phyloP scores from a whole-genome alignment of 2,329 filamentous ascomycete genomes.

The Colletotrichum lentis region DNA sequence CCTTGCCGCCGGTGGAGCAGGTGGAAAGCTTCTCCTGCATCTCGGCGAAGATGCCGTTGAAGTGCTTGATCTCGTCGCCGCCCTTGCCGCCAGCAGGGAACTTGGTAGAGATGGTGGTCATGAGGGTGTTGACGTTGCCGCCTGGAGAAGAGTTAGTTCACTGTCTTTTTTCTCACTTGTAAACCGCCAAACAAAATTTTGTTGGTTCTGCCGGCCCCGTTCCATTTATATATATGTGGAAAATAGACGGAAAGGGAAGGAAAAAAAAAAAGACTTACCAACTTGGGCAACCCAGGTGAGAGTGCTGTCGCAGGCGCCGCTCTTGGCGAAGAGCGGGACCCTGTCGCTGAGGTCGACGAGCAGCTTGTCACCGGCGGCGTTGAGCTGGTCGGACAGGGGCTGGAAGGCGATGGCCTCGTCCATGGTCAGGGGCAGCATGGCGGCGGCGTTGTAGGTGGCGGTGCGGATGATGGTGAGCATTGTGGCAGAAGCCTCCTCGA shows the following conservation, averaged over 20 bases:
- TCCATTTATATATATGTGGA: too few species aligned
- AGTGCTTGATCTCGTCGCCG: conserved; percentile 33
- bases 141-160: not conserved
- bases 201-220: too few species aligned
- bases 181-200: accelerated
- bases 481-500: conserved; percentile 11
- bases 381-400: conserved; percentile 34
- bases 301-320: conserved; percentile 21
- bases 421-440: conserved; percentile 27
- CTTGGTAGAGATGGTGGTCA: conserved; percentile 36
- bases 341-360: conserved; percentile 30
- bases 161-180: too few species aligned
- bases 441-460: conserved; percentile 33
- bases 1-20: conserved; percentile 18
- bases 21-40: conserved; percentile 26
- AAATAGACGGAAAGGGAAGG: too few species aligned
- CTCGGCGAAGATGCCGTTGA: conserved; percentile 28
- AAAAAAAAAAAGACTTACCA: conserved; percentile 3
- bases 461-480: conserved; percentile 34
- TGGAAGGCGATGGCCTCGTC: conserved; percentile 38
- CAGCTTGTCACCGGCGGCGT: conserved; percentile 35
- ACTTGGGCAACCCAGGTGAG: conserved; percentile 33
- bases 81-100: conserved; percentile 37
- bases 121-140: conserved; percentile 35
- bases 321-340: conserved; percentile 14